Percentiles rank a stretch among this genome's conserved stretches.
phyloP scores from a whole-genome alignment of 108 stramenopile species.

The Skeletonema marinoi region DNA sequence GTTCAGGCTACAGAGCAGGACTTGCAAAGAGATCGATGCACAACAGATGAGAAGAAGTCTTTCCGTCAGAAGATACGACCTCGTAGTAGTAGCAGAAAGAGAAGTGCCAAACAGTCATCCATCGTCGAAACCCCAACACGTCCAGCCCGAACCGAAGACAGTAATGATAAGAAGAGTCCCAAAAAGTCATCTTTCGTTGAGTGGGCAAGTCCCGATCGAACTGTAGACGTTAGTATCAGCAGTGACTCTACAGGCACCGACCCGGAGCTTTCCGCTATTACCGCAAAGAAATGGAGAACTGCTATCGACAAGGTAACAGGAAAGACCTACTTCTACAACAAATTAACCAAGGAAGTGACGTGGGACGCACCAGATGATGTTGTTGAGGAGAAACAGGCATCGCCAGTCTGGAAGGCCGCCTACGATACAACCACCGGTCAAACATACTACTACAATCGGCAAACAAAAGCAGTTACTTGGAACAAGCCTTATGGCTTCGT shows the following conservation, averaged over 20 bases:
- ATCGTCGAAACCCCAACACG: neutral
- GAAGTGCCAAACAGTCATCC: neutral
- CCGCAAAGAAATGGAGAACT: conserved; percentile 2
- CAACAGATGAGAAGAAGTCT: neutral
- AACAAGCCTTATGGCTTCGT: neutral
- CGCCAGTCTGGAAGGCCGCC: neutral
- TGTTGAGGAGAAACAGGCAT: neutral
- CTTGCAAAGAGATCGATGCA: neutral
- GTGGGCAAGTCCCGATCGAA: neutral
- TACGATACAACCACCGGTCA: conserved; percentile 14
- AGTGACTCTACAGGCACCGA: neutral
- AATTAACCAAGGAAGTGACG: conserved; percentile 14
- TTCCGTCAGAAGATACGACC: neutral
- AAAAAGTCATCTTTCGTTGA: neutral
- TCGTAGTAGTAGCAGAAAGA: neutral
- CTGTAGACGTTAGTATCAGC: neutral
- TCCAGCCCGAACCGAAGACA: too few species aligned
- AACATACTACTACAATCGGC: conserved; percentile 27
- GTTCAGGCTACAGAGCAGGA: neutral
- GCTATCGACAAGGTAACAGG: conserved; percentile 15
- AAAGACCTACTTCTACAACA: conserved; percentile 33
- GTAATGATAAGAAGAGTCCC: neutral
- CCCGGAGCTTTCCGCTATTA: neutral
- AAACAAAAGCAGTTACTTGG: conserved; percentile 26
- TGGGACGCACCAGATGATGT: neutral